Evolutionary conservation across 2,329 filamentous ascomycete species (phyloP).

Genomic region (Chlorencoelia australis): DNA sequence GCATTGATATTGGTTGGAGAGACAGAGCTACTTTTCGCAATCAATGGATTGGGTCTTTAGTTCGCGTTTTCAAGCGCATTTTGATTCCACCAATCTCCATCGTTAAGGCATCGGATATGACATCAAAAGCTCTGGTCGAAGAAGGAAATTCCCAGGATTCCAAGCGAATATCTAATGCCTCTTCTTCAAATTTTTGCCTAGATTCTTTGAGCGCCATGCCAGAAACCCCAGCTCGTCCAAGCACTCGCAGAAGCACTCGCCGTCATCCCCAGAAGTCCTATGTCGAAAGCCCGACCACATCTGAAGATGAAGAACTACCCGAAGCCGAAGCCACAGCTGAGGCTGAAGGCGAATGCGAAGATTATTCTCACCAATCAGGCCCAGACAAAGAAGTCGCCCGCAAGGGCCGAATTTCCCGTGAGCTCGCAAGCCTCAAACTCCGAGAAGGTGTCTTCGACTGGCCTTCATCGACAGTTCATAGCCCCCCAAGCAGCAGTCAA

Average conservation of each 20-base stretch:
- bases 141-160: not conserved
- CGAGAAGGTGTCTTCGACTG: slow-evolving; percentile 20
- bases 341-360: not conserved
- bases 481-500: slow-evolving; percentile 8
- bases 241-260: slow-evolving; percentile 13
- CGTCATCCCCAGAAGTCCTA: slow-evolving; percentile 15
- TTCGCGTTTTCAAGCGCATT: slow-evolving; percentile 52
- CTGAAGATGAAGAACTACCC: slow-evolving; percentile 5
- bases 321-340: not conserved
- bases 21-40: slow-evolving; percentile 70
- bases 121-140: not conserved
- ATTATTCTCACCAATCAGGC: not conserved
- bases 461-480: slow-evolving; percentile 10
- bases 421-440: slow-evolving; percentile 18
- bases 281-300: slow-evolving; percentile 19
- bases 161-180: not conserved
- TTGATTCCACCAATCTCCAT: slow-evolving; percentile 26
- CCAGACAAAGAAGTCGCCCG: slow-evolving; percentile 5
- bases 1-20: slow-evolving; percentile 73
- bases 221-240: too few relatives aligned
- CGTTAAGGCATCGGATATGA: slow-evolving; percentile 3
- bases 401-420: slow-evolving; percentile 13
- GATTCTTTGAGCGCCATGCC: too few relatives aligned
- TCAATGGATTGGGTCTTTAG: slow-evolving; percentile 64
- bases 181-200: not conserved